Conservation (phyloP, 1,284 basidiomycete species). For the Leccinum griseonigrum region DNA sequence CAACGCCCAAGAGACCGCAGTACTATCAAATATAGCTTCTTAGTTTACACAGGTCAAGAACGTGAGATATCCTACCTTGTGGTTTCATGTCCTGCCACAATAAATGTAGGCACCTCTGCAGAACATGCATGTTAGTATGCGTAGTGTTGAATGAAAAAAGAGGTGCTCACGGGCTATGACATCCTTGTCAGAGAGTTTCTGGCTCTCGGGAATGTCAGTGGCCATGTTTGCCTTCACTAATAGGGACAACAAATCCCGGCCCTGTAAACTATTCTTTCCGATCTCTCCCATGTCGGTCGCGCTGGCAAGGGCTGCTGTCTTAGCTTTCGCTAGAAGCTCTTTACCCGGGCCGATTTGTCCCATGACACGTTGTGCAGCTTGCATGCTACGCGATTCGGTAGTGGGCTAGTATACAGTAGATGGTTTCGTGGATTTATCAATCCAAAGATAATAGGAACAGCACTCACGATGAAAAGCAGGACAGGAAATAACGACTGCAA, state of each 20-base stretch:
- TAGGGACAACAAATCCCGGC: conserved; percentile 51
- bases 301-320: conserved; percentile 33
- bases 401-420: conserved; percentile 13
- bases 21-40: conserved; percentile 31
- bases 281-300: conserved; percentile 12
- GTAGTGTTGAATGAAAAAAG: not conserved
- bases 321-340: conserved; percentile 45
- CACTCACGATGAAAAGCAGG: conserved; percentile 41
- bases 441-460: not conserved
- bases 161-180: conserved; percentile 63
- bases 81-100: conserved; percentile 78
- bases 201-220: conserved; percentile 51
- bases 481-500: conserved; percentile 39
- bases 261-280: conserved; percentile 32
- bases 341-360: conserved; percentile 35
- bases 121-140: not conserved
- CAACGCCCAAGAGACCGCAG: conserved; percentile 58
- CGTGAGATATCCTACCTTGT: conserved; percentile 43
- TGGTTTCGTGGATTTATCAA: not conserved
- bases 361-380: conserved; percentile 23
- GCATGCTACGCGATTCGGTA: not conserved
- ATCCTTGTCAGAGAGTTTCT: conserved; percentile 70
- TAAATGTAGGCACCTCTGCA: conserved; percentile 36
- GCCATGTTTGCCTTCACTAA: conserved; percentile 66
- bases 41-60: not conserved